Percentiles rank a stretch among this genome's conserved stretches.
These are phyloP conservation scores for Zangia roseola DNA, from an alignment of 768 basidiomycete species.

Conservation along the genomic window DNA sequence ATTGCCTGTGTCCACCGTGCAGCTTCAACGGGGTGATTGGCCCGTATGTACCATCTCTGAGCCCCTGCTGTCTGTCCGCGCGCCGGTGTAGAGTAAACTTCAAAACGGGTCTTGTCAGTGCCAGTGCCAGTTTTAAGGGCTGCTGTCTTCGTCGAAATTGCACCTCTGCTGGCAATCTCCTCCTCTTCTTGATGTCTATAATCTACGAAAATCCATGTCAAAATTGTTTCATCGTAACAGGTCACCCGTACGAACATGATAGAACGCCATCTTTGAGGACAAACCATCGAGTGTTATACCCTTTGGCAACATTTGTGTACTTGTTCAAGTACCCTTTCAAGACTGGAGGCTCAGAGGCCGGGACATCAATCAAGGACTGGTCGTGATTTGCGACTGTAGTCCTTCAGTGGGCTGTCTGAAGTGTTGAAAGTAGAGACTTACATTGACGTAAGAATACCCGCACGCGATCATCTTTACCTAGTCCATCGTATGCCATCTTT, in stretches of 20 bases:
- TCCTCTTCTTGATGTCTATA: slow-evolving; percentile 92
- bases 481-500: slow-evolving; percentile 62
- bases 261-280: slow-evolving; percentile 82
- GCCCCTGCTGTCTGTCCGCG: slow-evolving; percentile 43
- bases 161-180: slow-evolving; percentile 77
- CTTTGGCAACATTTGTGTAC: slow-evolving; percentile 89
- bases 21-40: slow-evolving; percentile 87
- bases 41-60: slow-evolving; percentile 82
- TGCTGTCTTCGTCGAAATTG: slow-evolving; percentile 84
- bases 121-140: slow-evolving; percentile 51
- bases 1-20: slow-evolving; percentile 84
- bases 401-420: slow-evolving; percentile 1
- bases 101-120: slow-evolving; percentile 71
- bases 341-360: slow-evolving; percentile 52
- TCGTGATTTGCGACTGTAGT: slow-evolving; percentile 75
- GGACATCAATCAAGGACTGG: slow-evolving; percentile 57
- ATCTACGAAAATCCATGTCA: slow-evolving; percentile 38
- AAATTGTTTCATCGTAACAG: background rate
- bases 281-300: slow-evolving; percentile 90
- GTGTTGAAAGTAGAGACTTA: slow-evolving; percentile 36
- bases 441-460: slow-evolving; percentile 83
- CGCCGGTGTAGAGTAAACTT: slow-evolving; percentile 65
- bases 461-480: slow-evolving; percentile 79
- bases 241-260: slow-evolving; percentile 59
- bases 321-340: slow-evolving; percentile 85